Base-by-base conservation (phyloP, 495 filamentous ascomycete genomes). In the Penicillium subrubescens region DNA sequence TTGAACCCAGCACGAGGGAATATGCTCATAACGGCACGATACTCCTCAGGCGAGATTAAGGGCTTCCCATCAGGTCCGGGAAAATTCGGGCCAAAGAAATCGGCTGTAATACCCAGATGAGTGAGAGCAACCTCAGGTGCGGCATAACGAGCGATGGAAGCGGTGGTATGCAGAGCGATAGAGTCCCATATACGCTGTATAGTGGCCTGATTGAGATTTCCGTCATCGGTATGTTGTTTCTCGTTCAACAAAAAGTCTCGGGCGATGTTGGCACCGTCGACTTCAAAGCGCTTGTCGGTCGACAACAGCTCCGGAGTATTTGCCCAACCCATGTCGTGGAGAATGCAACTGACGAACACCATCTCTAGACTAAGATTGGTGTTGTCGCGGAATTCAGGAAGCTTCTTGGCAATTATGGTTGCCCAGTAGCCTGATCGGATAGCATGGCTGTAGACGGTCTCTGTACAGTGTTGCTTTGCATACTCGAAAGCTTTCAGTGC, bases 301-400 rank as follows among this genome's bases (percentile, higher is more conserved):
- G 71, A 74, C 11, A 82, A 60, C 33, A 84, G 31, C 6, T 64
- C 66, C 5, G 66, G 64, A 0, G 67, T 77, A 6, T 57, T 57
- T 51, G 72, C 76, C 83, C 82, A 85, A 31, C 82, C 85, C 2
- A 88, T 69, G 59, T 89, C 86, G 69, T 89, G 86, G 19, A 68
- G 66, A 14, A 68, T 59, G 15, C 37, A 41, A 41, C 37, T 41
- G 37, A 41, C 15, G 17, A 41, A 17, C 6, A 41, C 37, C 37
- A 41, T 41, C 37, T 41, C 37, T 12, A 41, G 5, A 17, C 5
- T 17, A 14, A 41, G 37, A 5, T 17, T 41, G 37, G 37, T 17
- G 15, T 41, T 17, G 15, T 41, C 37, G 37, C 14, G 37, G 37
- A 41, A 41, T 17, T 41, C 37, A 41, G 37, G 14, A 41, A 41